Base-by-base conservation (phyloP, 23 red algal genomes). In the Cyanidiococcus yangmingshanensis region DNA sequence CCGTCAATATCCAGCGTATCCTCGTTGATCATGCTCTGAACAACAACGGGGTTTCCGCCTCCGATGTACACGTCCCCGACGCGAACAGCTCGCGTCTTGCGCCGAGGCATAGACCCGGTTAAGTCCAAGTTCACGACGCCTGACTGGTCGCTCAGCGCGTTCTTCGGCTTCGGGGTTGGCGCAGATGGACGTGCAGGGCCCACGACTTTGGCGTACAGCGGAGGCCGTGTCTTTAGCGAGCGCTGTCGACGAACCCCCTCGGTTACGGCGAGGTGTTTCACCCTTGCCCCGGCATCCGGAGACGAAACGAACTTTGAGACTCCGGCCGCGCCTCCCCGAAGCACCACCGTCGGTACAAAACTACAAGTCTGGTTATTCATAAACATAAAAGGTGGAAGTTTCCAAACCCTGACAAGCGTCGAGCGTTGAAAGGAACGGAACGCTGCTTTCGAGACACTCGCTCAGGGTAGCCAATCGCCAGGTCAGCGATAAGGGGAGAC, bases 21-120 rank as follows among this genome's bases (percentile, higher is more conserved):
- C 68, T 98, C 94, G 37, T 98, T 98, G 77, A 98, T 98, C 94
- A 98, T 98, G 77, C 85, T 89, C 76, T 98, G 94, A 51, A 98
- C 89, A 0, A 98, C 94, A 1, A 98, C 94, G 25, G 94, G 94
- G 40, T 89, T 89, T 38, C 24, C 68, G 50, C 88, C 94, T 39
- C 94, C 94, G 40, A 98, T 91, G 26, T 82, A 79, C 37, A 91
- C 79, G 67, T 89, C 88, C 24, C 94, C 94, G 31, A 98, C 94
- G 50, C 59, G 86, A 37, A 98, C 94, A 29, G 80, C 85, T n/a
- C 88, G 84, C 15, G 94, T 98, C 37, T 85, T 50, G 21, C 94
- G 86, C 17, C 94, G 85, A 16, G 41, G 58, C 12, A 98, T 90
- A 7, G 94, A 81, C 25, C 94, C 94, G 58, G 85, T 80, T 17